Evolutionary conservation across 2,329 filamentous ascomycete genomes (phyloP).

Genomic region (Volutella citrinella): DNA sequence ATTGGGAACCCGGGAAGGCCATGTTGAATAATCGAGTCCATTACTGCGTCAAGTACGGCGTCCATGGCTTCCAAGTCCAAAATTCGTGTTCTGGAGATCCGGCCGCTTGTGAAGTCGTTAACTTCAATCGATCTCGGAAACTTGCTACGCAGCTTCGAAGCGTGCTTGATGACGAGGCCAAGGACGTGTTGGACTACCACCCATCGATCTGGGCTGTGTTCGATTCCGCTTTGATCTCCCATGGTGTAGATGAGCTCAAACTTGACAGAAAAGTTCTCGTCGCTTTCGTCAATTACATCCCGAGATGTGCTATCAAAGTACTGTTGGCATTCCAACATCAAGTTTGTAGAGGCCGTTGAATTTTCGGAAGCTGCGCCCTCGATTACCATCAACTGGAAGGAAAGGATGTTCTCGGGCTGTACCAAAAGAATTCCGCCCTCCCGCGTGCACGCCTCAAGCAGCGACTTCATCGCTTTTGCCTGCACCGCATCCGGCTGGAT

Average conservation of each 20-base stretch:
- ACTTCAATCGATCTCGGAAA: conserved; percentile 43
- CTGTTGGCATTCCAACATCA: too few relatives aligned
- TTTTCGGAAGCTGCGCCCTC: conserved; percentile 40
- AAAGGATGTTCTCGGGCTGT: conserved; percentile 63
- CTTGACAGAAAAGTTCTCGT: conserved; percentile 59
- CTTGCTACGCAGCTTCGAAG: conserved; percentile 22
- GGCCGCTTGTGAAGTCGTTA: conserved; percentile 22
- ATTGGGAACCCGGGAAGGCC: conserved; percentile 44
- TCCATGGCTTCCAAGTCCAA: conserved; percentile 32
- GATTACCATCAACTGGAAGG: conserved; percentile 59
- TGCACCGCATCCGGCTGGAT: conserved; percentile 31
- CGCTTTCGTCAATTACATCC: conserved; percentile 64
- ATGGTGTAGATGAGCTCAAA: conserved; percentile 65
- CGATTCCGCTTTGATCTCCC: conserved; percentile 47
- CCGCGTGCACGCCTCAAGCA: conserved; percentile 45
- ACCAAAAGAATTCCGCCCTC: conserved; percentile 55
- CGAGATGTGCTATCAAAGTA: conserved; percentile 43
- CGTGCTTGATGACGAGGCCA: conserved; percentile 33
- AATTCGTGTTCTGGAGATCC: conserved; percentile 49
- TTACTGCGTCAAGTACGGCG: conserved; percentile 31
- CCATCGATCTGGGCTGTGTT: conserved; percentile 57
- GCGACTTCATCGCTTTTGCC: conserved; percentile 31
- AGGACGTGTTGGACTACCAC: conserved; percentile 51
- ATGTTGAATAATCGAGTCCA: conserved; percentile 36
- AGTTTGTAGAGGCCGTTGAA: conserved; percentile 29